A percentile compares a stretch with the other conserved stretches of the same genome.
Conservation (phyloP, 2,329 filamentous ascomycete species). For the Fusarium ambrosium region DNA sequence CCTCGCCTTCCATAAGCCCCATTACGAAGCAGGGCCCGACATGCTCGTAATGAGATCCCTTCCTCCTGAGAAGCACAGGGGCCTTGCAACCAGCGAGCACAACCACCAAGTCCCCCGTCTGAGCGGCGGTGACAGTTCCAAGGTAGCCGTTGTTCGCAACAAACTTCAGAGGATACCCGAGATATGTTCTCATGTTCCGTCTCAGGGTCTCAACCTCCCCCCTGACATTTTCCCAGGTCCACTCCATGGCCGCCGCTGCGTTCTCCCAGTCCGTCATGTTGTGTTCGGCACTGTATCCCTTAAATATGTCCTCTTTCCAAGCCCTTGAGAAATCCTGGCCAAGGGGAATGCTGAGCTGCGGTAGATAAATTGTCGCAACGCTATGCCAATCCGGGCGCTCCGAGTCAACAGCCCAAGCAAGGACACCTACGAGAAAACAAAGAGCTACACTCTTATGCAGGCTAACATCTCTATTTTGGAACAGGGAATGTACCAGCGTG, state of each 20-base stretch:
- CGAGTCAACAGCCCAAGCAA: background rate
- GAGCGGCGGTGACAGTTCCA: too few relatives aligned
- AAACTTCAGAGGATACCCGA: background rate
- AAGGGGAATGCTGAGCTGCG: background rate
- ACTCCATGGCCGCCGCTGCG: background rate
- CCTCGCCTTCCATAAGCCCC: background rate
- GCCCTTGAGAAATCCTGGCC: background rate
- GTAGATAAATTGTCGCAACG: background rate
- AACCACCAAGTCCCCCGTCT: background rate
- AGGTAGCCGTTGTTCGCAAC: background rate
- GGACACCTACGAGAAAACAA: background rate
- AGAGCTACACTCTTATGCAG: fast-evolving
- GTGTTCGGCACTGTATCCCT: background rate
- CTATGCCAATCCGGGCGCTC: background rate
- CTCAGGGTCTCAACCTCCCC: background rate
- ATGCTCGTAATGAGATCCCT: background rate
- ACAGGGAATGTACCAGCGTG: fast-evolving
- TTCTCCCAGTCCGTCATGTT: background rate
- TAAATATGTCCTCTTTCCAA: background rate
- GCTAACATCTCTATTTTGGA: background rate
- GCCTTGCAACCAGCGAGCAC: background rate
- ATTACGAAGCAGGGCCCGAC: background rate
- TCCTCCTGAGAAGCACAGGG: background rate
- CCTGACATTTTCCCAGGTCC: background rate
- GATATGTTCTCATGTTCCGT: fast-evolving